These are phyloP conservation scores for Ascochyta fabae DNA, from an alignment of 2,329 filamentous ascomycete species.

Conservation along the genomic window DNA sequence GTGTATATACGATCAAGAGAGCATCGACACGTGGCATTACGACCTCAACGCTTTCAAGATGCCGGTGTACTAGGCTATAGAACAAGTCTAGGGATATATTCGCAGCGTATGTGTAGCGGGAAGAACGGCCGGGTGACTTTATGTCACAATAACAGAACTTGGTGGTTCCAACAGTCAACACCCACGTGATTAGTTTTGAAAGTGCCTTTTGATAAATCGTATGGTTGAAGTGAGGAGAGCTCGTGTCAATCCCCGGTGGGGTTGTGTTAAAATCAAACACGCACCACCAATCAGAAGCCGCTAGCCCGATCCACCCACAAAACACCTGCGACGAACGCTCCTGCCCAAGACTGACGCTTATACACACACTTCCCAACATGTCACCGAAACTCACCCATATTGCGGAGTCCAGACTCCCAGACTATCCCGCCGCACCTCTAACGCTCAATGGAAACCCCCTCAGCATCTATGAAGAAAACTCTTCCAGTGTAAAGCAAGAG, in stretches of 20 bases:
- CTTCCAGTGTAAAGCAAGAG: conserved; percentile 3
- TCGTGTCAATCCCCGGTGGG: no score
- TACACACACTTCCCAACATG: not conserved
- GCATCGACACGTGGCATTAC: conserved; percentile 51
- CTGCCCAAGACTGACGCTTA: no score
- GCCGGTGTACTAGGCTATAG: not conserved
- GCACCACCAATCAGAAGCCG: not conserved
- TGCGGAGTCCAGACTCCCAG: conserved; percentile 1
- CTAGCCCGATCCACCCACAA: conserved; percentile 1
- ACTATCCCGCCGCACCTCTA: conserved; percentile 1
- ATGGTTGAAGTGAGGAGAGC: no score
- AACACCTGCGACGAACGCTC: not conserved
- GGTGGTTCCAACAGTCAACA: no score
- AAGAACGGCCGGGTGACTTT: no score
- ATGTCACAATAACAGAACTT: no score
- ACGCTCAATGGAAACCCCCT: conserved; percentile 4
- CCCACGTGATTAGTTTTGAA: no score
- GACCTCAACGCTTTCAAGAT: conserved; percentile 49
- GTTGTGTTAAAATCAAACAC: not conserved
- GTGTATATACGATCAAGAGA: conserved; percentile 49
- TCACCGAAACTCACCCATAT: conserved; percentile 1
- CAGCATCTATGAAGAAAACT: conserved; percentile 10
- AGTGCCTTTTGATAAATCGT: no score
- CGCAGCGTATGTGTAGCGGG: no score
- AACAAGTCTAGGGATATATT: not conserved